Evolutionary conservation across 2,329 filamentous ascomycete genomes (phyloP).

Genomic region (Alternaria hordeiaustralica): DNA sequence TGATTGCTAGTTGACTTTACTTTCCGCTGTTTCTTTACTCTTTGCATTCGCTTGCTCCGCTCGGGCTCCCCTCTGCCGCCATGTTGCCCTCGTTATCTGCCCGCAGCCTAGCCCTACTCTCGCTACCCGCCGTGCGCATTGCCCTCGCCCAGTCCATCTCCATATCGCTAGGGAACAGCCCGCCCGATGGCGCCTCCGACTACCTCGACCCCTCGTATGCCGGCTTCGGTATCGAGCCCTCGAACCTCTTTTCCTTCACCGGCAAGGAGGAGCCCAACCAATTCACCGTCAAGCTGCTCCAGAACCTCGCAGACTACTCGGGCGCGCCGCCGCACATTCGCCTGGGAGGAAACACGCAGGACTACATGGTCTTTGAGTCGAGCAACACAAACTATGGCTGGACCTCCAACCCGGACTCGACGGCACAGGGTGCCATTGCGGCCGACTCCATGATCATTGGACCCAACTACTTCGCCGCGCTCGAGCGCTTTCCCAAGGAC

Average conservation of each 20-base stretch:
- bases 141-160: constrained; percentile 43
- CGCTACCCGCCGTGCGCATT: constrained; percentile 12
- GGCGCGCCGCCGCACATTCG: constrained; percentile 58
- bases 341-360: constrained; percentile 60
- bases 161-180: constrained; percentile 37
- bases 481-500: constrained; percentile 58
- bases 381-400: constrained; percentile 47
- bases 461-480: constrained; percentile 55
- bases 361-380: constrained; percentile 56
- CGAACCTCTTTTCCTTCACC: constrained; percentile 60
- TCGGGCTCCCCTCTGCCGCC: constrained; percentile 6
- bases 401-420: constrained; percentile 48
- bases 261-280: constrained; percentile 52
- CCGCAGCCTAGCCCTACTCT: constrained; percentile 23
- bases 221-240: constrained; percentile 61
- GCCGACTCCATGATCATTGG: constrained; percentile 57
- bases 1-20: constrained; percentile 8
- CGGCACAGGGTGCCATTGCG: constrained; percentile 50
- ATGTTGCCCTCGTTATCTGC: constrained; percentile 32
- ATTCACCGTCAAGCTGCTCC: constrained; percentile 56
- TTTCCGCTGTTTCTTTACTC: background rate
- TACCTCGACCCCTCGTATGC: constrained; percentile 55
- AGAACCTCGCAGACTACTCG: constrained; percentile 58
- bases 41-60: background rate
- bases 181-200: constrained; percentile 40